Conservation (phyloP, 2,329 filamentous ascomycete species). For the Cladophialophora yegresii region DNA sequence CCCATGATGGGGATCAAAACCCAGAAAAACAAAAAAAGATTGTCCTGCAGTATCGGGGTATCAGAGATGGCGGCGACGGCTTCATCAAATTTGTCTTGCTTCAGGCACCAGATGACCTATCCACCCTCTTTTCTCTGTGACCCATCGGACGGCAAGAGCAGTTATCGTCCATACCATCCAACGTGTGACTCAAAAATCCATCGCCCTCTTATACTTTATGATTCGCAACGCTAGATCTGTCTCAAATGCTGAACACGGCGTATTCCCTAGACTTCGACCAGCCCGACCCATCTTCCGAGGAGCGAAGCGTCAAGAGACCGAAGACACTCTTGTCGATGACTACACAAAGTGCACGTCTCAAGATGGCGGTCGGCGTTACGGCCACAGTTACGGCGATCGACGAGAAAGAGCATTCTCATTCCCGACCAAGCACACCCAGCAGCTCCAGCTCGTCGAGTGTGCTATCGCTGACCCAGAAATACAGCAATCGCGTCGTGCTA, state of each 20-base stretch:
- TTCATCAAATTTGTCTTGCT: constrained; percentile 10
- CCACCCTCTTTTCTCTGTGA: constrained; percentile 10
- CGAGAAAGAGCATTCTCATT: background rate
- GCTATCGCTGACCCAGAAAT: constrained; percentile 8
- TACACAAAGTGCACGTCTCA: background rate
- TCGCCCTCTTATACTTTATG: constrained; percentile 11
- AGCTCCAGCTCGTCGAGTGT: constrained; percentile 11
- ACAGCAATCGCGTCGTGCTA: constrained; percentile 60
- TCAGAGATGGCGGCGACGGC: constrained; percentile 5
- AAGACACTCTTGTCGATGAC: constrained; percentile 3
- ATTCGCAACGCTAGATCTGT: constrained; percentile 1
- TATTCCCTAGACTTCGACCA: constrained; percentile 8
- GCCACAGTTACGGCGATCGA: constrained; percentile 6
- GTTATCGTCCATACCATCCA: no score
- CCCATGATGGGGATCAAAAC: no score
- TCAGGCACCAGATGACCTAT: constrained; percentile 12
- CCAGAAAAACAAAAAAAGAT: no score
- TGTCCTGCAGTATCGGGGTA: no score
- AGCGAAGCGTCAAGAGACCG: constrained; percentile 12
- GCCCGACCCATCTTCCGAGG: background rate
- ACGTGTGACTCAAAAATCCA: constrained; percentile 6
- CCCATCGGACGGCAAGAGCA: background rate
- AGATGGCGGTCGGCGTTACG: constrained; percentile 5
- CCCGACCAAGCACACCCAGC: constrained; percentile 11
- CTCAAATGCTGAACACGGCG: constrained; percentile 14